Conservation (phyloP, 768 basidiomycete genomes). For the Candolleomyces eurysporus region DNA sequence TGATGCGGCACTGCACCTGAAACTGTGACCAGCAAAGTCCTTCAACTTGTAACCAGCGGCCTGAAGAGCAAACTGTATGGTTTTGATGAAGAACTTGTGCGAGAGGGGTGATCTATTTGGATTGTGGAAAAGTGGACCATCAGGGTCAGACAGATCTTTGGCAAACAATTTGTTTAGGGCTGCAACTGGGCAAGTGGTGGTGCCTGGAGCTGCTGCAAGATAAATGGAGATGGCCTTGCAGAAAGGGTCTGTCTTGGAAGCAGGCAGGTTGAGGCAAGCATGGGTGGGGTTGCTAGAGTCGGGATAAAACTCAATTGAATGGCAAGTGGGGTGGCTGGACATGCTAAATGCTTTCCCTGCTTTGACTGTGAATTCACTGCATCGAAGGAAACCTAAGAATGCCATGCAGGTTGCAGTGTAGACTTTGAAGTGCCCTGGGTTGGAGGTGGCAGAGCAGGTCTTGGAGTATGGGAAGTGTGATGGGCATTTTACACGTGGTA, state of each 20-base stretch:
- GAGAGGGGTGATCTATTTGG: neutral
- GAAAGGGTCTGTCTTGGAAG: slow-evolving; percentile 38
- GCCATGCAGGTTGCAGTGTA: slow-evolving; percentile 14
- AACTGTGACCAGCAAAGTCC: slow-evolving; percentile 26
- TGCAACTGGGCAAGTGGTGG: slow-evolving; percentile 12
- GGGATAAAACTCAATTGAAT: slow-evolving; percentile 24
- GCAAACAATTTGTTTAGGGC: slow-evolving; percentile 19
- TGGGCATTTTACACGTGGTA: slow-evolving; percentile 1
- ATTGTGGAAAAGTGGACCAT: slow-evolving; percentile 5
- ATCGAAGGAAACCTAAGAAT: slow-evolving; percentile 14
- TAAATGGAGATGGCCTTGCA: slow-evolving; percentile 7
- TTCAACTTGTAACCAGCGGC: slow-evolving; percentile 13
- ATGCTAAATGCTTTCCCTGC: neutral
- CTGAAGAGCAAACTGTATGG: slow-evolving; percentile 8
- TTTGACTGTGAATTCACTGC: slow-evolving; percentile 15
- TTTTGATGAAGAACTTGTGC: neutral
- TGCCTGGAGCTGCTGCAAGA: slow-evolving; percentile 19
- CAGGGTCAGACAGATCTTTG: slow-evolving; percentile 4
- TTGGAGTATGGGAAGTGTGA: slow-evolving; percentile 12
- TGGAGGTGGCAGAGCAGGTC: neutral
- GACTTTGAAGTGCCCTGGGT: slow-evolving; percentile 8
- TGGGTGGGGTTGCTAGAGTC: slow-evolving; percentile 19
- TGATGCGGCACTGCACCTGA: slow-evolving; percentile 25
- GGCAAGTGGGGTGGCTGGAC: slow-evolving; percentile 16
- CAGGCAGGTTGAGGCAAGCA: slow-evolving; percentile 24